Base-by-base conservation (phyloP, 768 basidiomycete species). In the Leccinum pellstonianum region DNA sequence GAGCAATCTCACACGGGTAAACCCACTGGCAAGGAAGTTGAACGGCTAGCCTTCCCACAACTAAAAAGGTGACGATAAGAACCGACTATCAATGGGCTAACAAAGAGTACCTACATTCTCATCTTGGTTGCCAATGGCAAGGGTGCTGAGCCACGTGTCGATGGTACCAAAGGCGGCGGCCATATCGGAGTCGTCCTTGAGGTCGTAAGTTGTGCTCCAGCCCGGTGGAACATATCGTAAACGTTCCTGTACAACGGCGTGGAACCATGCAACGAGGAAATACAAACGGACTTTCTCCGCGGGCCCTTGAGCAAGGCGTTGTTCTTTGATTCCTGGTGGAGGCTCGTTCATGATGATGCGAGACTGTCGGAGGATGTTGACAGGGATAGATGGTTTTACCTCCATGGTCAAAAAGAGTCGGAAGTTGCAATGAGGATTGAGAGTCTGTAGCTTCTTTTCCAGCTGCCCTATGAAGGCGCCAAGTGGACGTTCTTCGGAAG, bases 341-440 rank as follows among this genome's bases (percentile, higher is more conserved):
- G 97, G 95, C 71, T 99, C 97, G 72, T 98, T 98, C 95, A 98
- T 98, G 72, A 98, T 83, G 66, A 98, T 86, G 51, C 95, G 89
- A 29, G 95, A 98, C 73, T 94, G 95, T 10, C 95, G 90, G 25
- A 99, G 83, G 64, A 98, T 95, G 72, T 97, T 98, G 68, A 97
- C 94, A 7, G 96, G 94, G 58, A 99, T 95, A 29, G 88, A 83
- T 25, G 91, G 91, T 70, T 93, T 96, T 27, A 93, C 92, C 77
- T 98, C 97, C 94, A 98, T 93, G 3, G 97, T 98, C 55, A 99
- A 80, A 85, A 98, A 99, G 23, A 98, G 82, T 21, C 97, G 87
- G 92, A 98, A 99, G 71, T 83, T 88, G 61, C 87, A 88, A 70
- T 95, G 83, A 19, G 96, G 88, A 66, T 87, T 90, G 58, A 98